Conservation (phyloP, 306 rosid species). For the Quercus mongolica region DNA sequence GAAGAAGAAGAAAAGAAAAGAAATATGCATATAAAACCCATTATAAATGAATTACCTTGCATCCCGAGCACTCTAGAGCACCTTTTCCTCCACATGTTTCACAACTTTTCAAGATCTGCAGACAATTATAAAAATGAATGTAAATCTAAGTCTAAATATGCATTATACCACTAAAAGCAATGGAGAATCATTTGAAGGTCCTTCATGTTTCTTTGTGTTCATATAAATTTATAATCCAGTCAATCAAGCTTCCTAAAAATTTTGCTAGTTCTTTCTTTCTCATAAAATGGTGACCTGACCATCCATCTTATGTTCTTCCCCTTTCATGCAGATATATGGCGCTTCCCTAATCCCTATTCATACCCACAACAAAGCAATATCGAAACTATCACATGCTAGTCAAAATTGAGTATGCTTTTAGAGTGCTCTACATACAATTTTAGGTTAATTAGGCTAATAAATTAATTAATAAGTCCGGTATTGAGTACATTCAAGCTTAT, state of each 20-base stretch:
- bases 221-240: background rate
- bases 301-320: too few relatives aligned
- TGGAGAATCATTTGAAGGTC: background rate
- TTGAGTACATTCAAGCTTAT: too few relatives aligned
- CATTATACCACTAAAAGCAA: background rate
- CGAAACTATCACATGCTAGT: background rate
- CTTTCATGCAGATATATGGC: too few relatives aligned
- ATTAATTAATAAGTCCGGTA: too few relatives aligned
- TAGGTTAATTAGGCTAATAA: too few relatives aligned
- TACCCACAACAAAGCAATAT: background rate
- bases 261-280: too few relatives aligned
- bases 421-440: too few relatives aligned
- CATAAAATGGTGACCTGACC: too few relatives aligned
- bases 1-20: too few relatives aligned
- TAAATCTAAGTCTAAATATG: background rate
- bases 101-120: slow-evolving; percentile 55
- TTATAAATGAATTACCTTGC: slow-evolving; percentile 42
- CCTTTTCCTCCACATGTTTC: slow-evolving; percentile 64
- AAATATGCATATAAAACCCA: background rate
- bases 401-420: background rate
- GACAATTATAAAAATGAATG: background rate
- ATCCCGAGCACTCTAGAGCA: slow-evolving; percentile 78
- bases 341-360: too few relatives aligned
- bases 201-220: background rate
- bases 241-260: background rate